A percentile compares a stretch with the other conserved stretches of the same genome.
phyloP scores from a whole-genome alignment of 2,329 filamentous ascomycete genomes.

The Penicillium verrucosum region DNA sequence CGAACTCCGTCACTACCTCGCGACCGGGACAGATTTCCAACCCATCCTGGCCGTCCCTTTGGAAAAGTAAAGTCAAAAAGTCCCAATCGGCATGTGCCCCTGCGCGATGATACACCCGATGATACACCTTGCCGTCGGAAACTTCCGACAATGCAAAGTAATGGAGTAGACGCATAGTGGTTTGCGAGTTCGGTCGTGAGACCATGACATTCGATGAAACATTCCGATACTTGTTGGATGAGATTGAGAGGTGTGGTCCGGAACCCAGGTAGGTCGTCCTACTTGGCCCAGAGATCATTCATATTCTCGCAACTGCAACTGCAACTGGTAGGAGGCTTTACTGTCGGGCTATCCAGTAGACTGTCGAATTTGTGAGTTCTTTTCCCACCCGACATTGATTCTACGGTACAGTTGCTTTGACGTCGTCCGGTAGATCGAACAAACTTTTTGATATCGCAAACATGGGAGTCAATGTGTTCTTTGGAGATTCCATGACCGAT shows the following conservation, averaged over 20 bases:
- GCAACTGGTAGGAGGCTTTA: slow-evolving; percentile 63
- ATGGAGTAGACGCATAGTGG: slow-evolving; percentile 55
- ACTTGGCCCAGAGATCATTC: slow-evolving; percentile 52
- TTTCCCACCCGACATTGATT: slow-evolving; percentile 62
- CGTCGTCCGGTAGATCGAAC: slow-evolving; percentile 52
- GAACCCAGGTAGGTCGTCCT: slow-evolving; percentile 51
- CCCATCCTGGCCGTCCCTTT: slow-evolving; percentile 58
- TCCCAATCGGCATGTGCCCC: slow-evolving; percentile 65
- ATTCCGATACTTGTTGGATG: slow-evolving; percentile 53
- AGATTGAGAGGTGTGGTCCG: slow-evolving; percentile 41
- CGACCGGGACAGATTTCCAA: slow-evolving; percentile 64
- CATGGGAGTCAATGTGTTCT: slow-evolving; percentile 50
- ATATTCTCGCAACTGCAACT: slow-evolving; percentile 53
- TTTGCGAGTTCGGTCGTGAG: slow-evolving; percentile 50
- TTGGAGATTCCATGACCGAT: slow-evolving; percentile 54
- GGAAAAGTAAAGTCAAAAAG: slow-evolving; percentile 61
- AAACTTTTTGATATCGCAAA: slow-evolving; percentile 53
- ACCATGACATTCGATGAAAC: slow-evolving; percentile 55
- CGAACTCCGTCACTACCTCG: slow-evolving; percentile 59
- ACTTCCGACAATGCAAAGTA: slow-evolving; percentile 50
- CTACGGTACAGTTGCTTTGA: slow-evolving; percentile 56
- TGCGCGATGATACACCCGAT: slow-evolving; percentile 57
- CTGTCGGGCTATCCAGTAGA: slow-evolving; percentile 58
- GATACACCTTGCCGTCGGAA: slow-evolving; percentile 45
- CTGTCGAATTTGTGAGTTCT: slow-evolving; percentile 56